Conservation (phyloP, 2,329 filamentous ascomycete genomes). For the Aspergillus fructus region DNA sequence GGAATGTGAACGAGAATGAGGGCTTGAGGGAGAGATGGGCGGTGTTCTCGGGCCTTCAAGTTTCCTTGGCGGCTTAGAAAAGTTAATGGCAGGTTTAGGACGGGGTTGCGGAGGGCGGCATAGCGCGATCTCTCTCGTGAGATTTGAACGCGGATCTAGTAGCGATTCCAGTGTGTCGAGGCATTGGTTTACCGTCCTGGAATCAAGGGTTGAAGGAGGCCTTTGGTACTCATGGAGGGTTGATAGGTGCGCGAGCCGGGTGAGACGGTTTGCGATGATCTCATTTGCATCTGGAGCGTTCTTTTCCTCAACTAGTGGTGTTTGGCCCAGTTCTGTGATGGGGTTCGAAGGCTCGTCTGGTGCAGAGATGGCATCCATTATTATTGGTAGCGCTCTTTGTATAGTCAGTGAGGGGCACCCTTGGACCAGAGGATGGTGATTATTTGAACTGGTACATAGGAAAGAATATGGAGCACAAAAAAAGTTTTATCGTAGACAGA, state of each 20-base stretch:
- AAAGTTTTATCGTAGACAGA: not conserved
- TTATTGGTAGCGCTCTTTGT: not conserved
- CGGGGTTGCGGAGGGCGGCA: constrained; percentile 14
- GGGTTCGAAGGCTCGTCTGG: not conserved
- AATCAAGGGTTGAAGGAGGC: constrained; percentile 21
- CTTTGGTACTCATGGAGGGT: not conserved
- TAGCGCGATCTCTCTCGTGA: constrained; percentile 22
- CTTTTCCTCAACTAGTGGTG: not conserved
- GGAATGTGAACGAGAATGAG: not conserved
- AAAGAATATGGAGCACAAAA: not conserved
- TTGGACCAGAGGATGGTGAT: not conserved
- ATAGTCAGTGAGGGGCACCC: not conserved
- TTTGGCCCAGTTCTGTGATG: not conserved
- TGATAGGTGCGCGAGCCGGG: not conserved
- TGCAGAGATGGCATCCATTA: not conserved
- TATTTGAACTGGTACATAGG: not conserved
- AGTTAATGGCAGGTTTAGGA: not conserved
- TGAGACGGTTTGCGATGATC: not conserved
- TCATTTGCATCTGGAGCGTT: not conserved
- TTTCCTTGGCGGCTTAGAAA: not conserved
- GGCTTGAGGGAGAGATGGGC: not conserved
- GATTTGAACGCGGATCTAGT: constrained; percentile 23
- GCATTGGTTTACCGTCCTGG: constrained; percentile 33
- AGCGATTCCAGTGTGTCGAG: constrained; percentile 40
- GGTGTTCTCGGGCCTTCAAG: not conserved